Base-by-base conservation (phyloP, 805 yeast species). In the Yamadazyma paraphyllophila region DNA sequence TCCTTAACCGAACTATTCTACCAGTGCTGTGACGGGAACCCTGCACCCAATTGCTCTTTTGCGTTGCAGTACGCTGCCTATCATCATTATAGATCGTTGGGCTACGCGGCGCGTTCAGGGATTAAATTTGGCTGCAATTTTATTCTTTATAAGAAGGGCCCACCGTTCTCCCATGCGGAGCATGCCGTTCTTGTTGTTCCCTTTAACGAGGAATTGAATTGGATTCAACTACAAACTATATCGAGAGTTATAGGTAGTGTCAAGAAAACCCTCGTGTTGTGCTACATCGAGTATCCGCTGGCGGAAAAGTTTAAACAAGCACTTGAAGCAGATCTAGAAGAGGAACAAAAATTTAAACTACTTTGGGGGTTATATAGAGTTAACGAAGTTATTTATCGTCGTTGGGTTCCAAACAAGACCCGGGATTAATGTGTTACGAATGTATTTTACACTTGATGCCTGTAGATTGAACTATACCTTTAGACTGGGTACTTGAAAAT, bases 61-160 rank as follows among this genome's bases (percentile, higher is more conserved):
- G 55, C 85, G 2, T 51, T 74, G 1, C 73, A 77, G 39, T 92
- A 86, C 56, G 82, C 81, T 4, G 91, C 79, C 1, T 92, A 91
- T 57, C 95, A 89, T 59, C 90, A 92, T 61, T 91, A 82, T 65
- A 75, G 96, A 43, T 83, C 96, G 0, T 74, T 80, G 20, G 97
- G 97, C 0, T 94, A 98, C 97, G 92, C 97, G 69, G 94, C 85
- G 2, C 74, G 95, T 47, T 80, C 91, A 0, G 99, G 98, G 0
- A 78, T 90, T 46, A 94, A 94, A 63, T 94, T 94, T 63, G 96
- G 97, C 2, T 78, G 87, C n/a, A 95, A 91, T 56, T 85, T 71
- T 63, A 66, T 94, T 7, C 70, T 94, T 4, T 94, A 94, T 62
- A 81, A 84, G 44, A 73, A 92, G 47, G 99, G 99, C 0, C 99